Base-by-base conservation (phyloP, 2,329 filamentous ascomycete species). In the Sclerotinia trifoliorum region DNA sequence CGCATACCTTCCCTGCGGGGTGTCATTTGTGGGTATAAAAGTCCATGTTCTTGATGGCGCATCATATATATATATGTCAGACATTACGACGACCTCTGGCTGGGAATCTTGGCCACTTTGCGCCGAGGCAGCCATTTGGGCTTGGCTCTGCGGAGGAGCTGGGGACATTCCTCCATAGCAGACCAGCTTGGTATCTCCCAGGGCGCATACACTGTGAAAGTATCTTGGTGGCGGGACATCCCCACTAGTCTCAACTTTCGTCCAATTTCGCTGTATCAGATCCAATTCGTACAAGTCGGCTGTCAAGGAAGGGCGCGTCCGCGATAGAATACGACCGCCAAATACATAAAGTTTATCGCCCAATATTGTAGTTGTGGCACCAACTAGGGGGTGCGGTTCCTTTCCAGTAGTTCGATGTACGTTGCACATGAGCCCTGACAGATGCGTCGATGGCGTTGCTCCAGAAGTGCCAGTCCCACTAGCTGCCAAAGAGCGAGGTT, bases 91-190 rank as follows among this genome's bases (percentile, higher is more conserved):
- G 5, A 98, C 92, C 76, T 97, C 94, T 49, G 93, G 88, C 74
- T 93, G 91, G 66, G 88, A 82, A 71, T 94, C 91, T 69, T 82
- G 79, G 0, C 77, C 77, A 51, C 72, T 72, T 69, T 83, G 81
- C 15, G 83, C 81, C 5, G 80, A 75, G 21, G 80, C 79, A 29
- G 80, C 77, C 58, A 79, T 75, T 46, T 84, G 78, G 56, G 84
- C 81, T 67, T 81, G 80, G 54, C 74, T 79, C 65, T 79, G 78
- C 51, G 75, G 77, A 19, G 81, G 75, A 15, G 88, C 86, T 0
- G 94, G 94, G 13, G 94, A 97, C 95, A 99, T 99, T 74, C 95
- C 95, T 68, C 95, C 95, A 79, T 98, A 99, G 80, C 94, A 98
- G 4, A 99, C 94, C 78, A 99, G 84, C 79, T 98, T 99, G 3